These are phyloP conservation scores for Agastache rugosa DNA, from an alignment of 257 asterid species.

Conservation along the genomic window DNA sequence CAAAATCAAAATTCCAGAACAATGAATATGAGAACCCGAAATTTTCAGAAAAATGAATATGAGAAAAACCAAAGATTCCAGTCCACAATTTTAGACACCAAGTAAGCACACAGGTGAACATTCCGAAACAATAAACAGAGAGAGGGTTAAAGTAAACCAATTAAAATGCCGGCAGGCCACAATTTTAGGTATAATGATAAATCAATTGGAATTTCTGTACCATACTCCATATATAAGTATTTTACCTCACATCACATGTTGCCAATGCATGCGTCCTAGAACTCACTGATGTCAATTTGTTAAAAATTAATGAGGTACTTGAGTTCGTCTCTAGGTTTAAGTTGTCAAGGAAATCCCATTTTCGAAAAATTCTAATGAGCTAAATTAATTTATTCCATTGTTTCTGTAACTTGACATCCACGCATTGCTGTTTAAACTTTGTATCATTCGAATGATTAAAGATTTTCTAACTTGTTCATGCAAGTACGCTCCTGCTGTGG, in stretches of 20 bases:
- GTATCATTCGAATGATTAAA: not conserved
- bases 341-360: not conserved
- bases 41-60: not conserved
- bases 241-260: not conserved
- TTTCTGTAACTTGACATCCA: constrained; percentile 1
- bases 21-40: not conserved
- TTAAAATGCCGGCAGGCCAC: not conserved
- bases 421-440: constrained; percentile 1
- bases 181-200: constrained; percentile 1
- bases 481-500: not conserved
- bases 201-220: constrained; percentile 11
- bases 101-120: not conserved
- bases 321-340: constrained; percentile 3
- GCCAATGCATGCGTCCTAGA: not conserved
- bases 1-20: not conserved
- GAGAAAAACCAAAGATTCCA: not conserved
- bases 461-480: not conserved
- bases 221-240: not conserved
- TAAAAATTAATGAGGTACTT: not conserved
- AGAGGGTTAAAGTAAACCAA: not conserved
- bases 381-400: not conserved
- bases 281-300: not conserved
- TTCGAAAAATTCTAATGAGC: constrained; percentile 15
- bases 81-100: not conserved
- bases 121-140: not conserved